phyloP scores from a whole-genome alignment of 2,329 filamentous ascomycete genomes.

The Fusarium sp. region DNA sequence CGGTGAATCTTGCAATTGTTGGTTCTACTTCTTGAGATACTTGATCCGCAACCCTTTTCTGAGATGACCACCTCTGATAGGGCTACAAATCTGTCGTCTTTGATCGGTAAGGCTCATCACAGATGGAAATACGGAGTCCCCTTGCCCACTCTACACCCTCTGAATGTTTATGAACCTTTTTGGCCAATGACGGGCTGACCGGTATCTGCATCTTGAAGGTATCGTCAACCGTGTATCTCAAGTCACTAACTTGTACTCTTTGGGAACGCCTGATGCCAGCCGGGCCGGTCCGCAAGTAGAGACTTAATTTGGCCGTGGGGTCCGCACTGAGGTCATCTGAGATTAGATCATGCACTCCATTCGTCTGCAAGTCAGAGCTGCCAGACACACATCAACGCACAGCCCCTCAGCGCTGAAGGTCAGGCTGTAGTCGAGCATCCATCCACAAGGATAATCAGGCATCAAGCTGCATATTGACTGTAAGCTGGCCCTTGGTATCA shows the following conservation, averaged over 20 bases:
- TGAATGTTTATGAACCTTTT: neutral
- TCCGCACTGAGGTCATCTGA: constrained; percentile 13
- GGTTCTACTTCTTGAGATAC: neutral
- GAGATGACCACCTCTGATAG: constrained; percentile 11
- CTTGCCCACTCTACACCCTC: constrained; percentile 22
- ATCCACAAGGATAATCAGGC: neutral
- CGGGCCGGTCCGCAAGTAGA: constrained; percentile 17
- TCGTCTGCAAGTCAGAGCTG: constrained; percentile 11
- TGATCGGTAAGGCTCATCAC: neutral
- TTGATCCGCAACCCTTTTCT: neutral
- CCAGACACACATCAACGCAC: constrained; percentile 14
- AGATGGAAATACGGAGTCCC: neutral
- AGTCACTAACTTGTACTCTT: constrained; percentile 16
- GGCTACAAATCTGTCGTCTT: neutral
- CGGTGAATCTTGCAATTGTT: constrained; percentile 7
- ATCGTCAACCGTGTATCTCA: neutral
- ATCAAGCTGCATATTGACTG: constrained; percentile 2
- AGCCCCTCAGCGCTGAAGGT: constrained; percentile 5
- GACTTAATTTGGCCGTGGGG: neutral
- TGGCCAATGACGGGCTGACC: constrained; percentile 8
- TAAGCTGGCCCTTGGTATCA: neutral
- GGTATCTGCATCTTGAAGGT: constrained; percentile 10
- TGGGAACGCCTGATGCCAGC: neutral
- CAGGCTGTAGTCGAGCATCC: neutral
- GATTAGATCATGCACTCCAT: constrained; percentile 10